Percentiles rank a stretch among this genome's conserved stretches.
phyloP scores from a whole-genome alignment of 2,329 filamentous ascomycete species.

The Furcasterigmium sp. region DNA sequence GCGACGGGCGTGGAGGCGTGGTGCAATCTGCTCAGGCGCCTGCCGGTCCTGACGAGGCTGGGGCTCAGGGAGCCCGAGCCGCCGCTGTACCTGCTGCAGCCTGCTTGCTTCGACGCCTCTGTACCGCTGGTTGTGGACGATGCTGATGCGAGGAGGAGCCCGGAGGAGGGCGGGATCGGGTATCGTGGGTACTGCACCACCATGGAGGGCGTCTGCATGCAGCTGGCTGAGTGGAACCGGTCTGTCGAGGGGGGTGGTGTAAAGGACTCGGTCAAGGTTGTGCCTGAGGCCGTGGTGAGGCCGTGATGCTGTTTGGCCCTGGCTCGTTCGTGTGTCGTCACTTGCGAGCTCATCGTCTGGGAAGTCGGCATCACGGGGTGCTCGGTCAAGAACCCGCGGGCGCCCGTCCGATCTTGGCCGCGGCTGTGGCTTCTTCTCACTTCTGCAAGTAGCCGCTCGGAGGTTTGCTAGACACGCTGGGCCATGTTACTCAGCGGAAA shows the following conservation, averaged over 20 bases:
- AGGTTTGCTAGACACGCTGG: too few species aligned
- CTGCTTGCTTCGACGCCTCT: slow-evolving; percentile 28
- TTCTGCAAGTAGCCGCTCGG: too few species aligned
- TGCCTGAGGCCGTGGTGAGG: not conserved
- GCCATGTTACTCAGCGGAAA: too few species aligned
- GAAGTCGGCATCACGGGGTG: too few species aligned
- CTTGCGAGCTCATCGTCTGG: too few species aligned
- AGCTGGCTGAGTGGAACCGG: slow-evolving; percentile 34
- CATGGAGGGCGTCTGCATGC: slow-evolving; percentile 34
- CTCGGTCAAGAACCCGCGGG: too few species aligned
- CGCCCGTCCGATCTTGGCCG: too few species aligned
- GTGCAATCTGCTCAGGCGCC: slow-evolving; percentile 19
- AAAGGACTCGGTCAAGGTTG: not conserved
- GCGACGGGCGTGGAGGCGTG: slow-evolving; percentile 32
- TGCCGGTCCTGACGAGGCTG: slow-evolving; percentile 16
- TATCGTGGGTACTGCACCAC: slow-evolving; percentile 30
- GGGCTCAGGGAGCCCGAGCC: slow-evolving; percentile 25
- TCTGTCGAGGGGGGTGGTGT: slow-evolving; percentile 4
- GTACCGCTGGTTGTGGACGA: slow-evolving; percentile 31
- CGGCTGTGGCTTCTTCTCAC: too few species aligned
- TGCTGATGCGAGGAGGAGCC: slow-evolving; percentile 24
- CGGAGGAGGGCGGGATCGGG: slow-evolving; percentile 35
- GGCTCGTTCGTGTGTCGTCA: too few species aligned
- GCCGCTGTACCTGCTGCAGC: slow-evolving; percentile 32
- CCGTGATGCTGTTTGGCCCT: too few species aligned